A percentile compares a stretch with the other conserved stretches of the same genome.
Evolutionary conservation across 1,284 basidiomycete species (phyloP).

Genomic region (Thelephora terrestris): DNA sequence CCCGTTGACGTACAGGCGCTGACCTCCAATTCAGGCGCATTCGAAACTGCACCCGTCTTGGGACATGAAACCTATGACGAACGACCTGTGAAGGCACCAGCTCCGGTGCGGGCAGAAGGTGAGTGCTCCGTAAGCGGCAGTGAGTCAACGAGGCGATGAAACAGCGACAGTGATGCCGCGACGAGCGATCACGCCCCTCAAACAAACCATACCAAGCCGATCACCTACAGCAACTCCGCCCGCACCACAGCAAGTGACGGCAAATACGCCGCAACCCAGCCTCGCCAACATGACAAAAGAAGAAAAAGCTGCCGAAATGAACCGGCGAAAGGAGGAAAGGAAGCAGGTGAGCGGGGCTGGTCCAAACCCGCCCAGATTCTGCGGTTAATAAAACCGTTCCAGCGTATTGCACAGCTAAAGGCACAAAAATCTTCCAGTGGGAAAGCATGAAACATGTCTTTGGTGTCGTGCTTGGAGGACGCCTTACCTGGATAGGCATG

Average conservation of each 20-base stretch:
- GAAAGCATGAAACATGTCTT: not conserved
- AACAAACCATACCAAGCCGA: no score
- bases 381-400: not conserved
- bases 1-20: constrained; percentile 1
- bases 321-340: constrained; percentile 77
- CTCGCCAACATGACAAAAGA: constrained; percentile 61
- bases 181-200: no score
- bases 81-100: not conserved
- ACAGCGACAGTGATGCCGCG: constrained; percentile 4
- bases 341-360: constrained; percentile 47
- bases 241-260: constrained; percentile 6
- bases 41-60: constrained; percentile 58
- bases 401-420: constrained; percentile 25
- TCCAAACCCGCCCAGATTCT: not conserved
- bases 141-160: constrained; percentile 1
- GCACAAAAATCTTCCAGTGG: constrained; percentile 18
- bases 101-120: no score
- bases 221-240: constrained; percentile 12
- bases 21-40: constrained; percentile 47
- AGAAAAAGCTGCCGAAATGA: constrained; percentile 85
- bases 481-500: not conserved
- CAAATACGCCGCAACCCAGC: constrained; percentile 15
- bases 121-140: not conserved
- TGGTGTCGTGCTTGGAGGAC: not conserved
- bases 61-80: constrained; percentile 12